Percentiles rank a stretch among this genome's conserved stretches.
Evolutionary conservation across 441 rosid species (phyloP).

Genomic region (Syzygium malaccense): DNA sequence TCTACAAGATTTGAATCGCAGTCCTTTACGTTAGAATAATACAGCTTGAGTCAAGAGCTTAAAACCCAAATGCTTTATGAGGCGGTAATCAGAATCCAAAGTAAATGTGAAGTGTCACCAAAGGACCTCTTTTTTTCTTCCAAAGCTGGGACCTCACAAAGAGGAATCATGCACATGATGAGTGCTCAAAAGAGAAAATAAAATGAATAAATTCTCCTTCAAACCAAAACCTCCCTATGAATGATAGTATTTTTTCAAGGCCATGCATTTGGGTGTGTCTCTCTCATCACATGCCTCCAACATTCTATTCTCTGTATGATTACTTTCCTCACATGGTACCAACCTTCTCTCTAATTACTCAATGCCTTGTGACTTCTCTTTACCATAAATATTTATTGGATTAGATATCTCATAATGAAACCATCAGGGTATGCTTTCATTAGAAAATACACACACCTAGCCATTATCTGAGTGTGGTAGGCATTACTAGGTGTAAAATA

Average conservation of each 20-base stretch:
- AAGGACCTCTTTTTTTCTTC: constrained; percentile 1
- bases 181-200: background rate
- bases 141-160: constrained; percentile 21
- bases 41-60: background rate
- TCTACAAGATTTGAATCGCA: background rate
- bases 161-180: constrained; percentile 36
- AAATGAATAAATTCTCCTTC: background rate
- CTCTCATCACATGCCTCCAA: constrained; percentile 32
- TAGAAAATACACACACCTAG: background rate
- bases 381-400: background rate
- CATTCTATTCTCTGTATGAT: constrained; percentile 13
- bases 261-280: background rate
- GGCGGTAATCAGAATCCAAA: constrained; percentile 38
- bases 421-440: background rate
- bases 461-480: background rate
- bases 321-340: constrained; percentile 37
- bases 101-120: constrained; percentile 8
- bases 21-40: background rate
- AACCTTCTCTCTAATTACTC: background rate
- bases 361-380: background rate
- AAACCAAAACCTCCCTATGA: constrained; percentile 3
- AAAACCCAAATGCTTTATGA: constrained; percentile 25
- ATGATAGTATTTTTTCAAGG: background rate
- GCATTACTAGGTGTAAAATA: background rate
- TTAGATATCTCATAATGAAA: background rate